phyloP scores from a whole-genome alignment of 2,329 filamentous ascomycete species.

The Diaporthe humulicola region DNA sequence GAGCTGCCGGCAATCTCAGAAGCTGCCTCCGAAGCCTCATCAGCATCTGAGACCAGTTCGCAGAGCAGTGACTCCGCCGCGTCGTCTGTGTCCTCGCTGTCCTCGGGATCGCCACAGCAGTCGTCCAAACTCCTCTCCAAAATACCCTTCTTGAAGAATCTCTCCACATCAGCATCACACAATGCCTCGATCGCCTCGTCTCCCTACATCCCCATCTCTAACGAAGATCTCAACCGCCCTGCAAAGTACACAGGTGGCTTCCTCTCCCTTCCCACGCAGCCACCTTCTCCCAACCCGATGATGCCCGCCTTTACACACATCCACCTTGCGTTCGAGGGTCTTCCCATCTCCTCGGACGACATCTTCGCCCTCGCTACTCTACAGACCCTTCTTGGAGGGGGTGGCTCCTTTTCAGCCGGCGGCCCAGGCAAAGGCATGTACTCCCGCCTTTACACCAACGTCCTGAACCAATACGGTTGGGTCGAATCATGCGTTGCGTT shows the following conservation, averaged over 20 bases:
- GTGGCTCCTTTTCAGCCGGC: constrained; percentile 95
- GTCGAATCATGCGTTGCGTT: constrained; percentile 96
- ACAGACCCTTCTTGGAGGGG: constrained; percentile 94
- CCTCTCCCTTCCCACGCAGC: constrained; percentile 84
- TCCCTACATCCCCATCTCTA: constrained; percentile 57
- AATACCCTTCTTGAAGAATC: constrained; percentile 86
- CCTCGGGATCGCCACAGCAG: constrained; percentile 51
- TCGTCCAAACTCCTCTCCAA: constrained; percentile 80
- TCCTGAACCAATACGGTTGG: constrained; percentile 97
- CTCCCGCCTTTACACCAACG: constrained; percentile 95
- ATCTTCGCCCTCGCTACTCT: constrained; percentile 97
- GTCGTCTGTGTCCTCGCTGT: constrained; percentile 50
- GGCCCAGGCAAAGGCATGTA: constrained; percentile 99
- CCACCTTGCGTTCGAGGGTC: constrained; percentile 94
- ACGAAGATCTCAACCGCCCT: constrained; percentile 70
- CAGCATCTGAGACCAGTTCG: constrained; percentile 54
- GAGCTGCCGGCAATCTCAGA: constrained; percentile 64
- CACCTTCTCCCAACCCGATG: constrained; percentile 81
- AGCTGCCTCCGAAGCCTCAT: constrained; percentile 70
- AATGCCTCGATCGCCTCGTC: constrained; percentile 69
- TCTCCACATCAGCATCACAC: constrained; percentile 79
- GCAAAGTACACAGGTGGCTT: constrained; percentile 95
- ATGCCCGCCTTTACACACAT: constrained; percentile 90
- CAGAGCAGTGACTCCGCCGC: constrained; percentile 50
- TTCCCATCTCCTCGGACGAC: constrained; percentile 89